Evolutionary conservation across 164 flowering plant genomes (phyloP), one percentile per base, ranked within the genome.

Genomic region (Magnolia officinalis): DNA sequence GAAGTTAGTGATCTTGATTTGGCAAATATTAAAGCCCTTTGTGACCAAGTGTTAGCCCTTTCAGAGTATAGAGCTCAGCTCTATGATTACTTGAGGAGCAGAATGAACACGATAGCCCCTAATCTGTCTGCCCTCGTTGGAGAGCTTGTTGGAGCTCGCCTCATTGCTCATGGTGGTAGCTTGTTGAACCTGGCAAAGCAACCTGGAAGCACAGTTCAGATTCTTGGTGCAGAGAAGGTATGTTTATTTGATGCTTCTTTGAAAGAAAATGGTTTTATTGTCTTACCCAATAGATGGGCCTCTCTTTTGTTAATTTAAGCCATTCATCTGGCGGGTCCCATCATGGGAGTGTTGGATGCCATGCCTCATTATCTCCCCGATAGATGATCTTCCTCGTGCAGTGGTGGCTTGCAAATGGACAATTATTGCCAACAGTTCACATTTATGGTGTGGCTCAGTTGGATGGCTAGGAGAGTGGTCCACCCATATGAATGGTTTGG

Each of bases 111-210:
- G 1, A 86, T 92, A 82, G 97, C 98, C 1, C 97, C 97, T 63
- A 94, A 94, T 87, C 78, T 91, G 75, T 91, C 96, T 78, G 97
- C 89, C 55, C 89, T 94, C 73, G 98, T 94, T 71, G 96, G 98
- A 70, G 97, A 92, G 83, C 97, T 92, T 79, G 98, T 91, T 76
- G 97, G 98, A 65, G 98, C 97, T 73, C 95, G 96, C 37, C 91
- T 91, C 11, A 94, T 94, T 83, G 91, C 97, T 31, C 98, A 92
- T 83, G 98, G 97, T 0, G 97, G 98, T 66, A 94, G 97, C 80
- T 88, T 94, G 86, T 63, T 94, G 78, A 94, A 91, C 80, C 95
- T 94, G 51, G 91, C 98, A 19, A 94, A 94, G 82, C 96, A 94
- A 87, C 97, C 94, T 72, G 96, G 96, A 11, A 94, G 97, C 80